A percentile compares a stretch with the other conserved stretches of the same genome.
Evolutionary conservation across 2,329 filamentous ascomycete species (phyloP).

Genomic region (Phialophora chinensis): DNA sequence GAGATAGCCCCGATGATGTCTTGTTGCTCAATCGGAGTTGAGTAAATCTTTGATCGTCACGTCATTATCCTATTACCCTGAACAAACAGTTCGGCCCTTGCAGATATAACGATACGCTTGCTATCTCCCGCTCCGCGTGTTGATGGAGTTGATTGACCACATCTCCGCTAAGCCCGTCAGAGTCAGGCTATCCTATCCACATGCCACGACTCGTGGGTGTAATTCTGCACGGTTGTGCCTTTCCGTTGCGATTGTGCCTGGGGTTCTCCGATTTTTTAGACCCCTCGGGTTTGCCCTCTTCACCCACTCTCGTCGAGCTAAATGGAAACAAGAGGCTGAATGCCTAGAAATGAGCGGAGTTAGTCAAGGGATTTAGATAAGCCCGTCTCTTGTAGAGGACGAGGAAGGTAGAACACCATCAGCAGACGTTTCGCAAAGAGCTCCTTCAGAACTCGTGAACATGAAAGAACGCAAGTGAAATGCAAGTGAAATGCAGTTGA

Average conservation of each 20-base stretch:
- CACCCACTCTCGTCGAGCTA: not conserved
- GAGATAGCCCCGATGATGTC: not conserved
- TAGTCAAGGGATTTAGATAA: slow-evolving; percentile 8
- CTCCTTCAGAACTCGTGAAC: not conserved
- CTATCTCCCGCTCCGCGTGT: not conserved
- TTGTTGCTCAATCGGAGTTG: not conserved
- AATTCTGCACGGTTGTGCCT: too few relatives aligned
- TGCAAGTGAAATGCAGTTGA: not conserved
- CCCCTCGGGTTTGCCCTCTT: not conserved
- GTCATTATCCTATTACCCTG: not conserved
- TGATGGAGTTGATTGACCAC: slow-evolving; percentile 19
- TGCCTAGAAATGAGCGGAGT: slow-evolving; percentile 2
- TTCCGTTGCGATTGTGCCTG: not conserved
- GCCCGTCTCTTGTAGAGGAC: not conserved
- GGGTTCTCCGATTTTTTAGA: not conserved
- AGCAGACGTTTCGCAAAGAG: not conserved
- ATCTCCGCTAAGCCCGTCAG: slow-evolving; percentile 26
- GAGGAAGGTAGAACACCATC: not conserved
- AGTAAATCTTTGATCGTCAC: slow-evolving; percentile 1
- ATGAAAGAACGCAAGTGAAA: not conserved
- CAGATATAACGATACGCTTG: not conserved
- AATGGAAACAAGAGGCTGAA: not conserved
- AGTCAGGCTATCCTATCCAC: slow-evolving; percentile 8
- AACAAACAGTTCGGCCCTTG: not conserved
- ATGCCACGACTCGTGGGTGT: not conserved